Evolutionary conservation across 1,284 basidiomycete genomes (phyloP), one percentile per base, ranked within the genome.

Genomic region (Fomes fomentarius): DNA sequence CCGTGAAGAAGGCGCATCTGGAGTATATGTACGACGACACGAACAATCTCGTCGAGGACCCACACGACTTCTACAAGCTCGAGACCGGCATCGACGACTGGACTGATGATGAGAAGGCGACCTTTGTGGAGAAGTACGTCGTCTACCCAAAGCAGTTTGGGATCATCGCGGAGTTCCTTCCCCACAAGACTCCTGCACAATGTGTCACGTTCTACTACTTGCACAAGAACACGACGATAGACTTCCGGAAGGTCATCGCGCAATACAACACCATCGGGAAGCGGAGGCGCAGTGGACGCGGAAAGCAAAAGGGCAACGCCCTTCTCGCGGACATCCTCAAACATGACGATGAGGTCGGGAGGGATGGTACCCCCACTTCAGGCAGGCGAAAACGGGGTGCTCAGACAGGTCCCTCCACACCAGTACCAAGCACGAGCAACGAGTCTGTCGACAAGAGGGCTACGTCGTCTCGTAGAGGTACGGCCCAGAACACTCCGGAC

Each of bases 181-280:
- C 90, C 1, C 81, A 94, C 78, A 98, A 98, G 79, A 89, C 92
- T 3, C 78, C 91, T 0, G 76, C 86, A 0, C 92, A 98, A 80
- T 98, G 96, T 69, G 93, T 98, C 38, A 82, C 89, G 45, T 97
- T 88, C 73, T 98, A 98, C 73, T 98, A 98, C 73, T 78, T 96
- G 55, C 93, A 95, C 74, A 98, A 98, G 80, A 94, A 96, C 74
- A 81, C 80, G 63, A 72, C 81, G 38, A 87, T 94, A 67, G 90
- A 96, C 72, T 96, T 95, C 74, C 86, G 93, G 52, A 82, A 87
- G 64, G 82, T 87, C 11, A 78, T 93, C 19, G 73, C 82, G 48
- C 80, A 80, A 64, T 82, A 82, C 63, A 85, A 82, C n/a, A 80
- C 81, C 2, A 50, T 56, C 21, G 83, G 80, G 52, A 87, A 87